Percentiles rank a stretch among this genome's conserved stretches.
Conservation (phyloP, 225 moss, liverwort and hornwort species). For the Marchantia paleacea region DNA sequence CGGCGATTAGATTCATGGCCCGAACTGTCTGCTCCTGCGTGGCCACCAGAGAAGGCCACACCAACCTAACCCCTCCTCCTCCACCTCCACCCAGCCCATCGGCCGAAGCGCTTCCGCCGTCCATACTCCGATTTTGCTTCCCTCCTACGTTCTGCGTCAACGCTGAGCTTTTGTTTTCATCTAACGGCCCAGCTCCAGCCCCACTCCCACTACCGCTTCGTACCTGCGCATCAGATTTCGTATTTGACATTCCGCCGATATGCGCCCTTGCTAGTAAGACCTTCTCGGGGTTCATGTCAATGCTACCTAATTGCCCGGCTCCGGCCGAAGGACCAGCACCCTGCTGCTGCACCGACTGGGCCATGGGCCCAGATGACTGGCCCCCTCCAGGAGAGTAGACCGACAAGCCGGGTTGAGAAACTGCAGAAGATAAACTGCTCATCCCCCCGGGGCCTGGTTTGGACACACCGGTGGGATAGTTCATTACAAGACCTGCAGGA, state of each 20-base stretch:
- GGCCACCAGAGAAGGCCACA: slow-evolving; percentile 15
- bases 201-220: slow-evolving; percentile 6
- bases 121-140: slow-evolving; percentile 21
- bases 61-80: slow-evolving; percentile 12
- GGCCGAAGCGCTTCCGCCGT: background rate
- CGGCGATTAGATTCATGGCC: slow-evolving; percentile 9
- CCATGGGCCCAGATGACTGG: background rate
- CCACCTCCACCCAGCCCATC: background rate
- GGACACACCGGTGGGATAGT: background rate
- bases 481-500: background rate
- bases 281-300: slow-evolving; percentile 16
- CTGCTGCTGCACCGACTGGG: background rate
- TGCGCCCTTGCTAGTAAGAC: slow-evolving; percentile 13
- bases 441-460: slow-evolving; percentile 2
- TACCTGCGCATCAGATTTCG: slow-evolving; percentile 11
- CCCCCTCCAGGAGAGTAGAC: slow-evolving; percentile 8
- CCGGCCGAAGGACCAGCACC: background rate
- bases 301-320: slow-evolving; percentile 1
- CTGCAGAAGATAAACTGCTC: background rate
- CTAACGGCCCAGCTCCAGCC: background rate
- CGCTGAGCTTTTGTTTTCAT: slow-evolving; percentile 8
- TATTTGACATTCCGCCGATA: background rate
- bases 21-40: slow-evolving; percentile 14
- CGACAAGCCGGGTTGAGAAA: background rate
- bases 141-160: slow-evolving; percentile 12